Conservation (phyloP, 345 rosid genomes). For the Carallia pectinifolia region DNA sequence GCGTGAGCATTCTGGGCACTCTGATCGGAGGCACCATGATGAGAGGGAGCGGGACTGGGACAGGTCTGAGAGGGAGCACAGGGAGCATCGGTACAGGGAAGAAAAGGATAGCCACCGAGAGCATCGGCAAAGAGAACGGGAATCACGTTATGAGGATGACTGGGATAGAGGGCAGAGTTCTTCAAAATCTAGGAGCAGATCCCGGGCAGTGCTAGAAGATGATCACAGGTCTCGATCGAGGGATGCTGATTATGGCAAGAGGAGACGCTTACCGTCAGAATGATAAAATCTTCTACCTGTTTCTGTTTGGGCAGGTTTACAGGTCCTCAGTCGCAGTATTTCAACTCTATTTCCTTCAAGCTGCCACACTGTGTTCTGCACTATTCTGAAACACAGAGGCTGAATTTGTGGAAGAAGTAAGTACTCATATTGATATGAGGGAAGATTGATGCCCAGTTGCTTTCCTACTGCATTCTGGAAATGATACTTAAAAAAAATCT, state of each 20-base stretch:
- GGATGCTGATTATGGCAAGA: constrained; percentile 74
- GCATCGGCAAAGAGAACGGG: constrained; percentile 67
- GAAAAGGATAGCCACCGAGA: constrained; percentile 68
- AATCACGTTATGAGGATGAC: constrained; percentile 60
- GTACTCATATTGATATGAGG: constrained; percentile 38
- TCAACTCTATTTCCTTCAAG: background rate
- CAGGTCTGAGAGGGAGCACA: constrained; percentile 52
- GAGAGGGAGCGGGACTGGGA: constrained; percentile 68
- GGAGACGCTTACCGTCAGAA: constrained; percentile 58
- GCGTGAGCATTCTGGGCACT: constrained; percentile 72
- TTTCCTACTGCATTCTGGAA: constrained; percentile 32
- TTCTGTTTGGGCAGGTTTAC: constrained; percentile 12
- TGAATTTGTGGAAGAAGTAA: constrained; percentile 49
- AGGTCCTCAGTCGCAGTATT: background rate
- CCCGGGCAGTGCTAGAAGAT: constrained; percentile 63
- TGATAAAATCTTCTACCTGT: constrained; percentile 23
- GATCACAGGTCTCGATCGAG: constrained; percentile 68
- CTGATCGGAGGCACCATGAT: constrained; percentile 69
- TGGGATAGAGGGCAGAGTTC: constrained; percentile 71
- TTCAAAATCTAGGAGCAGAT: constrained; percentile 64
- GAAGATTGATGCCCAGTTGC: constrained; percentile 26
- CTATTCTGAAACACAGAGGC: constrained; percentile 24
- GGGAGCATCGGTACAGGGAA: constrained; percentile 56
- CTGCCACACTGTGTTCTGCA: background rate
- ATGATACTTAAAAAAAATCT: constrained; percentile 26